Conservation (phyloP, 1,139 yeast genomes). For the Starmera stellimalicola region DNA sequence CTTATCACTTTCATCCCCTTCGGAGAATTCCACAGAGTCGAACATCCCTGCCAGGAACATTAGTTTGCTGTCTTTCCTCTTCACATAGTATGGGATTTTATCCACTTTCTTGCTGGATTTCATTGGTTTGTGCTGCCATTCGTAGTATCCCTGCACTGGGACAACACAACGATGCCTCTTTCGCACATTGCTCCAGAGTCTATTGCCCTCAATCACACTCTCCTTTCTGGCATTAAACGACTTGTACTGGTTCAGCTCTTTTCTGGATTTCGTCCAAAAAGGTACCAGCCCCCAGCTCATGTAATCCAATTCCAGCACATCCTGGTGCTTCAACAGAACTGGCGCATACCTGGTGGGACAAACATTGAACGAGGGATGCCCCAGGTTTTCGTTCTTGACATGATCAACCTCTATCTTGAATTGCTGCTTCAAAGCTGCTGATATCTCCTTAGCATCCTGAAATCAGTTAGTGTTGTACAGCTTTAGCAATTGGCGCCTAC, state of each 20-base stretch:
- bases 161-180: conserved; percentile 49
- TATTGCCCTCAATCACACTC: conserved; percentile 32
- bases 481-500: conserved; percentile 1
- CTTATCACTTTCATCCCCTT: conserved; percentile 21
- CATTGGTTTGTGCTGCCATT: conserved; percentile 45
- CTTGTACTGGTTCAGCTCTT: conserved; percentile 24
- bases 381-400: conserved; percentile 7
- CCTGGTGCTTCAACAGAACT: conserved; percentile 8
- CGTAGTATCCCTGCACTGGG: conserved; percentile 79
- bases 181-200: conserved; percentile 42
- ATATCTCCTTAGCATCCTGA: conserved; percentile 7
- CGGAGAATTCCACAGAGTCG: conserved; percentile 22
- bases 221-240: conserved; percentile 64
- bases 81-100: conserved; percentile 58
- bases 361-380: conserved; percentile 31
- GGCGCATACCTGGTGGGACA: conserved; percentile 44
- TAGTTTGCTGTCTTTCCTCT: conserved; percentile 39
- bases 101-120: conserved; percentile 22
- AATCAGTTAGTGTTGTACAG: too few species aligned
- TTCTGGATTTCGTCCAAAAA: conserved; percentile 33
- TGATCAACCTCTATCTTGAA: conserved; percentile 15
- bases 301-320: conserved; percentile 24
- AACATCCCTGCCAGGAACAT: conserved; percentile 69
- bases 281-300: conserved; percentile 63
- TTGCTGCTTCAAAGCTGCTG: conserved; percentile 12